Evolutionary conservation across 2,329 filamentous ascomycete species (phyloP).

Genomic region (Talaromyces verruculosus): DNA sequence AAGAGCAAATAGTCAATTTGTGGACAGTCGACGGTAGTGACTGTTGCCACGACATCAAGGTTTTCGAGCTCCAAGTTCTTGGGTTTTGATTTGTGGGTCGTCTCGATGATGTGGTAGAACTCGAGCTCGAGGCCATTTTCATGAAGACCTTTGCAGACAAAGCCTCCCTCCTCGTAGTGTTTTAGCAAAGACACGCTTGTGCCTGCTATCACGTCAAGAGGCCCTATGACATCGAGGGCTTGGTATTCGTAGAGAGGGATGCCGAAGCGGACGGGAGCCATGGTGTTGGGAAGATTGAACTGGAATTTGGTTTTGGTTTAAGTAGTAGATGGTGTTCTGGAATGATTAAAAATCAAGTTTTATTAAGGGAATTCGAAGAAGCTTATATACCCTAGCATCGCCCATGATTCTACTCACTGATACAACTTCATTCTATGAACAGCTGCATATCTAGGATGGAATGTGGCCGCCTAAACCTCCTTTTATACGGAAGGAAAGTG

Average conservation of each 20-base stretch:
- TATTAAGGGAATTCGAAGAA: no score
- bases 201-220: slow-evolving; percentile 16
- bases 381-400: not conserved
- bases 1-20: slow-evolving; percentile 17
- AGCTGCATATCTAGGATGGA: not conserved
- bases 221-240: slow-evolving; percentile 18
- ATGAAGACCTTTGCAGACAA: not conserved
- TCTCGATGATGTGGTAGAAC: slow-evolving; percentile 20
- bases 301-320: not conserved
- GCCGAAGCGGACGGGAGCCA: slow-evolving; percentile 20
- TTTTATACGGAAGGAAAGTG: not conserved
- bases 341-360: not conserved
- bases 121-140: slow-evolving; percentile 9
- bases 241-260: slow-evolving; percentile 19
- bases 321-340: not conserved
- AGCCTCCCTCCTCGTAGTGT: not conserved
- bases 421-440: not conserved
- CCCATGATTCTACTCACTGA: no score
- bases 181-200: not conserved
- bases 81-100: not conserved
- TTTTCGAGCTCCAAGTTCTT: slow-evolving; percentile 15
- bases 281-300: not conserved
- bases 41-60: slow-evolving; percentile 8
- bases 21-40: slow-evolving; percentile 14
- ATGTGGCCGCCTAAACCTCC: not conserved